Evolutionary conservation across 2,329 filamentous ascomycete genomes (phyloP).

Genomic region (Didymosphaeria variabile): DNA sequence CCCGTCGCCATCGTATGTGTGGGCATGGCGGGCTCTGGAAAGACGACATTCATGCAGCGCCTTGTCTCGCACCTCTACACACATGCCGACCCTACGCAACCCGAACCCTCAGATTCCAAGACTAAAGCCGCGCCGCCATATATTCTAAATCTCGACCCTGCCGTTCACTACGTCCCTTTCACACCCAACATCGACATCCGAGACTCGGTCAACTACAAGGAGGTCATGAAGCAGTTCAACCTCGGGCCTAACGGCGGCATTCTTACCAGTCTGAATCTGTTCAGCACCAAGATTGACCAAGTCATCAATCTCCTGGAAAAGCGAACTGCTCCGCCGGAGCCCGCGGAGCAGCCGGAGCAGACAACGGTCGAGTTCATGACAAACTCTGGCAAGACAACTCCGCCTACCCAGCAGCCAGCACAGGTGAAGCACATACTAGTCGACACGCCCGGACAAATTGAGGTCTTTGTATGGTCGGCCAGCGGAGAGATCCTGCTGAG

Average conservation of each 20-base stretch:
- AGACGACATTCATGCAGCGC: constrained; percentile 99
- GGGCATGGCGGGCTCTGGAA: constrained; percentile 97
- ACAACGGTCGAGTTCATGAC: constrained; percentile 48
- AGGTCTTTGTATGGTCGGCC: constrained; percentile 98
- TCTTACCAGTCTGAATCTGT: constrained; percentile 92
- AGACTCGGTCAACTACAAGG: constrained; percentile 98
- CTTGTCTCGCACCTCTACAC: constrained; percentile 93
- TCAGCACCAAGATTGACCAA: constrained; percentile 98
- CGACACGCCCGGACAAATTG: constrained; percentile 96
- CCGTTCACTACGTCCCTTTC: constrained; percentile 91
- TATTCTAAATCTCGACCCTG: constrained; percentile 96
- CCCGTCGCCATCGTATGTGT: constrained; percentile 90
- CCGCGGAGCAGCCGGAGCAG: constrained; percentile 36
- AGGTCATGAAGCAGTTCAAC: constrained; percentile 99
- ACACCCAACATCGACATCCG: constrained; percentile 99
- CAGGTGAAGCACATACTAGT: constrained; percentile 83
- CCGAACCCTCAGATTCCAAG: constrained; percentile 42
- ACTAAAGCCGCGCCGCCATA: constrained; percentile 72
- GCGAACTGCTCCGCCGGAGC: constrained; percentile 69
- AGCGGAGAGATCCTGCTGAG: constrained; percentile 94
- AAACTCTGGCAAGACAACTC: constrained; percentile 40
- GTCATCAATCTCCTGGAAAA: constrained; percentile 91
- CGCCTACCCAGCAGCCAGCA: constrained; percentile 58
- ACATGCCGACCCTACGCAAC: constrained; percentile 64
- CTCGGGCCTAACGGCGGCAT: constrained; percentile 97